A percentile compares a stretch with the other conserved stretches of the same genome.
Evolutionary conservation across 495 filamentous ascomycete species (phyloP).

Genomic region (Pseudomonodictys pantanalensis): DNA sequence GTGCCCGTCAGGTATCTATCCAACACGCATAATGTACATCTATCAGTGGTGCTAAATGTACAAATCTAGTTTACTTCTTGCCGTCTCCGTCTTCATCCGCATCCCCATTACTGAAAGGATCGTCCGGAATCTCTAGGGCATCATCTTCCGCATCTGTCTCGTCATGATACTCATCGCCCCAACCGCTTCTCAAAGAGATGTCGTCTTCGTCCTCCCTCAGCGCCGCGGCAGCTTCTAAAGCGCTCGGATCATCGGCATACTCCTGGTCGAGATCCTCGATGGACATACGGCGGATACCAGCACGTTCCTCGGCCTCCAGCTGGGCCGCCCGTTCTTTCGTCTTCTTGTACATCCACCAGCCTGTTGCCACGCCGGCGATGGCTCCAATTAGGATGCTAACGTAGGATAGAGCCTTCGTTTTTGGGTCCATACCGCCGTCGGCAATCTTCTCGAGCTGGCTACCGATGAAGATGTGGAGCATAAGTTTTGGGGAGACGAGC

Average conservation of each 20-base stretch:
- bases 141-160: slow-evolving; percentile 37
- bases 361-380: slow-evolving; percentile 69
- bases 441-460: slow-evolving; percentile 71
- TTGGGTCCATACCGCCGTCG: slow-evolving; percentile 61
- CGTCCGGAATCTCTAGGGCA: slow-evolving; percentile 38
- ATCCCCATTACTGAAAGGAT: slow-evolving; percentile 42
- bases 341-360: slow-evolving; percentile 76
- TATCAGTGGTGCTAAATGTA: not conserved
- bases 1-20: too few relatives aligned
- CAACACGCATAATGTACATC: not conserved
- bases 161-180: slow-evolving; percentile 44
- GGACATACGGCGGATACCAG: slow-evolving; percentile 40
- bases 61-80: not conserved
- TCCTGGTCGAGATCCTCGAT: slow-evolving; percentile 29
- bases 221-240: slow-evolving; percentile 32
- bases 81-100: slow-evolving; percentile 31
- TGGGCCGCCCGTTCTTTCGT: slow-evolving; percentile 81
- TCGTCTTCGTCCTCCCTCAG: slow-evolving; percentile 54
- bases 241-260: slow-evolving; percentile 43
- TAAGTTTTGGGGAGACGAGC: slow-evolving; percentile 71
- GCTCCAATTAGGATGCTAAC: slow-evolving; percentile 70
- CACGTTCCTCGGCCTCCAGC: slow-evolving; percentile 76
- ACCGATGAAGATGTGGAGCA: slow-evolving; percentile 93
- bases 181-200: slow-evolving; percentile 53
- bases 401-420: slow-evolving; percentile 75